Conservation (phyloP, 1,284 basidiomycete species). For the Abortiporus biennis region DNA sequence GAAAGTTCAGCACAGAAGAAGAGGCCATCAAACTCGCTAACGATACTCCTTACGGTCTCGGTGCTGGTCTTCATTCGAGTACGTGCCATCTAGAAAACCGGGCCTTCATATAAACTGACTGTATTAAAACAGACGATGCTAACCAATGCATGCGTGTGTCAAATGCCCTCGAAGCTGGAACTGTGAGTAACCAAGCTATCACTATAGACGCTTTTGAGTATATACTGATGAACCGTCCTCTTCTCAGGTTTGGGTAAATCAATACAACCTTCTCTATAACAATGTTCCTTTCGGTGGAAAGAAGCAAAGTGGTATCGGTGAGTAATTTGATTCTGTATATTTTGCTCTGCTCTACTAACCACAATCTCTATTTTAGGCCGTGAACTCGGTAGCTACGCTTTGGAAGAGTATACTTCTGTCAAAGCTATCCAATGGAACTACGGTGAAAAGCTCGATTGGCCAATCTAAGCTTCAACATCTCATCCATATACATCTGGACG, state of each 20-base stretch:
- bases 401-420: conserved; percentile 80
- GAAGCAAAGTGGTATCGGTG: conserved; percentile 74
- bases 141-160: conserved; percentile 85
- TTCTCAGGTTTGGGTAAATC: conserved; percentile 79
- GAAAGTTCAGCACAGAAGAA: conserved; percentile 74
- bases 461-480: conserved; percentile 52
- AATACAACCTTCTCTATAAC: conserved; percentile 77
- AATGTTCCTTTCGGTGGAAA: conserved; percentile 93
- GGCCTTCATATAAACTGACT: too few relatives aligned
- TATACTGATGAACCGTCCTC: conserved; percentile 3
- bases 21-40: conserved; percentile 78
- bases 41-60: conserved; percentile 82
- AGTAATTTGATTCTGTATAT: conserved; percentile 13
- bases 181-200: conserved; percentile 39
- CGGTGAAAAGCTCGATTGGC: conserved; percentile 76
- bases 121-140: too few relatives aligned
- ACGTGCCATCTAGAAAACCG: conserved; percentile 20
- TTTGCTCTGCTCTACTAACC: conserved; percentile 9
- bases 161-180: conserved; percentile 78
- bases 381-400: conserved; percentile 84
- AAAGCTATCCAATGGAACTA: conserved; percentile 89
- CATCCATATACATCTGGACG: too few relatives aligned
- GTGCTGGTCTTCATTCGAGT: conserved; percentile 87
- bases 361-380: conserved; percentile 44
- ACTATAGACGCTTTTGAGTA: not conserved